phyloP scores from a whole-genome alignment of 352 stramenopile species.

The Phytopythium chamaehyphon region DNA sequence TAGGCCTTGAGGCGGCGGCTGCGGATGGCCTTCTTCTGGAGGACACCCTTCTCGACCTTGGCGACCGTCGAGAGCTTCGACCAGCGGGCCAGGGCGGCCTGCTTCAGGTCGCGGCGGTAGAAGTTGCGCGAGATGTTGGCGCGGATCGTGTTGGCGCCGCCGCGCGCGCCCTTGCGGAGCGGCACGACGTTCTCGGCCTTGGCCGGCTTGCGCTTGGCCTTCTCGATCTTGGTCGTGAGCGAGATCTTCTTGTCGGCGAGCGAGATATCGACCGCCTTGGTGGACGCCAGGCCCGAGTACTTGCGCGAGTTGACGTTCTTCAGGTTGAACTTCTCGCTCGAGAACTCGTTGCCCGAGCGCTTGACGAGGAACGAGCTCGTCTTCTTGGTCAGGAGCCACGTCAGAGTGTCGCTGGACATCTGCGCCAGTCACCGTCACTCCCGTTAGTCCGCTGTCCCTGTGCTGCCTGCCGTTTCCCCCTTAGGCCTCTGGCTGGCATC shows the following conservation, averaged over 20 bases:
- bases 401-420: slow-evolving; percentile 93
- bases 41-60: slow-evolving; percentile 88
- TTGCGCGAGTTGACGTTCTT: slow-evolving; percentile 95
- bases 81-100: slow-evolving; percentile 80
- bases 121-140: slow-evolving; percentile 88
- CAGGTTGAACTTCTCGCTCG: slow-evolving; percentile 95
- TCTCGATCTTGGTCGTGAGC: slow-evolving; percentile 80
- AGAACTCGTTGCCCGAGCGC: slow-evolving; percentile 88
- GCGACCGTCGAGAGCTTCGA: slow-evolving; percentile 82
- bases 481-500: too few relatives aligned
- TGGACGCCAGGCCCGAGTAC: slow-evolving; percentile 94
- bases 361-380: slow-evolving; percentile 97
- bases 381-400: slow-evolving; percentile 96
- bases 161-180: slow-evolving; percentile 81
- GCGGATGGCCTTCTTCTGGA: slow-evolving; percentile 81
- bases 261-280: slow-evolving; percentile 91
- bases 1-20: slow-evolving; percentile 82
- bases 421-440: slow-evolving; percentile 13
- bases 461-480: too few relatives aligned
- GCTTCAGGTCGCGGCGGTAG: slow-evolving; percentile 86
- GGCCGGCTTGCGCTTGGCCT: slow-evolving; percentile 60
- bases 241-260: slow-evolving; percentile 86
- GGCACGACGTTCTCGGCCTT: slow-evolving; percentile 72
- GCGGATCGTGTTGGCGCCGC: slow-evolving; percentile 81
- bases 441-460: too few relatives aligned